Conservation (phyloP, 192 early-diverging fungal species). For the Coemansia sp. region DNA sequence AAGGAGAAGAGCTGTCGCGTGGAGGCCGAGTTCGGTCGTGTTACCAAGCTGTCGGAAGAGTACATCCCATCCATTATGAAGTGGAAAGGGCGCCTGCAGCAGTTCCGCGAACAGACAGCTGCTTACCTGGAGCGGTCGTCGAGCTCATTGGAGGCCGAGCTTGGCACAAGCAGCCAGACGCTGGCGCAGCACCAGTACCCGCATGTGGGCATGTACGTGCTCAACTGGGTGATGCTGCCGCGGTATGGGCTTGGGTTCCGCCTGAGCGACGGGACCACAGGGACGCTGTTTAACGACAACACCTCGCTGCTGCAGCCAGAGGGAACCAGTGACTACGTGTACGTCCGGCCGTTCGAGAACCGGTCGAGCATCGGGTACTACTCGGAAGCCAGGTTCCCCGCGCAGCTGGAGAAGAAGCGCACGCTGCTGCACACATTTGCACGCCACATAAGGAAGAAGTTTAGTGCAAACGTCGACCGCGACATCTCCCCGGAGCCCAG, state of each 20-base stretch:
- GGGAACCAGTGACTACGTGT: slow-evolving; percentile 27
- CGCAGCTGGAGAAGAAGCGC: slow-evolving; percentile 48
- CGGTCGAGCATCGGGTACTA: slow-evolving; percentile 48
- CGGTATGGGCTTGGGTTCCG: slow-evolving; percentile 92
- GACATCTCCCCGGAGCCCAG: slow-evolving; percentile 22
- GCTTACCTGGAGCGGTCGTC: slow-evolving; percentile 27
- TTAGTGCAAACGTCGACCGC: slow-evolving; percentile 28
- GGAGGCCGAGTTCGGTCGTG: slow-evolving; percentile 42
- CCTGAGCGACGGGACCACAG: slow-evolving; percentile 80
- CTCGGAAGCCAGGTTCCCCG: slow-evolving; percentile 24
- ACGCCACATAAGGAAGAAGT: slow-evolving; percentile 30
- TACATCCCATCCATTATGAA: slow-evolving; percentile 42
- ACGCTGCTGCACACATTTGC: slow-evolving; percentile 31
- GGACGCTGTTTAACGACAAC: slow-evolving; percentile 89
- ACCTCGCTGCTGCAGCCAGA: slow-evolving; percentile 63
- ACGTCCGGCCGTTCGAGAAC: slow-evolving; percentile 40
- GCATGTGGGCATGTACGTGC: slow-evolving; percentile 68
- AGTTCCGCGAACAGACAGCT: slow-evolving; percentile 30
- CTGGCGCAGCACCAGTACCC: slow-evolving; percentile 15
- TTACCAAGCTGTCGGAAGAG: slow-evolving; percentile 46
- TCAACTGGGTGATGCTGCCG: slow-evolving; percentile 83
- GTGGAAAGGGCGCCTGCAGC: slow-evolving; percentile 41
- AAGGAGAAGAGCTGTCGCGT: slow-evolving; percentile 16
- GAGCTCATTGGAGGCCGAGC: slow-evolving; percentile 23
- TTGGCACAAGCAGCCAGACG: slow-evolving; percentile 8